Evolutionary conservation across 202 grass and related monocot genomes (phyloP).

Genomic region (Dendrocalamus latiflorus): DNA sequence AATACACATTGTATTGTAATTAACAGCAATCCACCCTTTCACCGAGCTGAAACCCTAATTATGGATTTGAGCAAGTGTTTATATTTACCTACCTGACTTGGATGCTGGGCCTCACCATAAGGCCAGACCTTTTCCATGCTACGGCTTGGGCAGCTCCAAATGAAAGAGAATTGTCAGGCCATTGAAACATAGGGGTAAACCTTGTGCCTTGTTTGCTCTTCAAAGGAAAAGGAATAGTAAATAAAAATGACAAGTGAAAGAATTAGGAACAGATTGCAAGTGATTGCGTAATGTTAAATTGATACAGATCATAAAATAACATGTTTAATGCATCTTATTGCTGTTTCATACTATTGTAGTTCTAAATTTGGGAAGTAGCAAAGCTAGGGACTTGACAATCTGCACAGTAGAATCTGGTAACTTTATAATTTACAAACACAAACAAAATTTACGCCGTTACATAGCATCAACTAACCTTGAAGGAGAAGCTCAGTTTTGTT

Average conservation of each 20-base stretch:
- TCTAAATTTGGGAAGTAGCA: neutral
- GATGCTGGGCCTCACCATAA: constrained; percentile 63
- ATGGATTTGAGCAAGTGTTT: constrained; percentile 12
- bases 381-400: neutral
- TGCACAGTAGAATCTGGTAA: neutral
- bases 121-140: constrained; percentile 59
- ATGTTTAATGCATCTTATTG: neutral
- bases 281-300: constrained; percentile 14
- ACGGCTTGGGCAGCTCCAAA: constrained; percentile 50
- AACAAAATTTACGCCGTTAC: neutral
- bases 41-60: neutral
- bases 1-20: neutral
- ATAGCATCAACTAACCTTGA: constrained; percentile 51
- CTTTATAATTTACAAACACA: constrained; percentile 5
- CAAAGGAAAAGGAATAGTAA: constrained; percentile 11
- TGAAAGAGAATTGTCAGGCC: constrained; percentile 83
- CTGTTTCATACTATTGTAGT: neutral
- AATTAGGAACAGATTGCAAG: constrained; percentile 7
- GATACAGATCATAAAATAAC: neutral
- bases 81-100: constrained; percentile 65
- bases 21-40: neutral
- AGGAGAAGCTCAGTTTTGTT: constrained; percentile 88
- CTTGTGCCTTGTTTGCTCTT: constrained; percentile 61
- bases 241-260: constrained; percentile 2
- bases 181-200: constrained; percentile 59